Percentiles rank a stretch among this genome's conserved stretches.
phyloP scores from a whole-genome alignment of 2,329 filamentous ascomycete species.

The Colletotrichum trifolii region DNA sequence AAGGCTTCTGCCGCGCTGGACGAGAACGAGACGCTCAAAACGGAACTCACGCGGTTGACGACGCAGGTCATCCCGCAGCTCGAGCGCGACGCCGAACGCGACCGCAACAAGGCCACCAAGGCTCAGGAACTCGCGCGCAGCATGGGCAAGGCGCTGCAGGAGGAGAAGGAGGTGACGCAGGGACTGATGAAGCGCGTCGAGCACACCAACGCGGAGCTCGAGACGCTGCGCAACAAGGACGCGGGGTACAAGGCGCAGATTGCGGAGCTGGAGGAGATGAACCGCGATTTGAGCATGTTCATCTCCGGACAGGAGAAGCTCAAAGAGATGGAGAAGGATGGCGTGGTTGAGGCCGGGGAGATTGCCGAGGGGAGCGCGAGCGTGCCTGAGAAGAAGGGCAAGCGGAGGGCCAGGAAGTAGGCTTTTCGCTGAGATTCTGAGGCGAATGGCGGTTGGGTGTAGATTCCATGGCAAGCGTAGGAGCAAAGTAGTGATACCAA shows the following conservation, averaged over 20 bases:
- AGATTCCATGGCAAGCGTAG: too few species aligned
- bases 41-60: slow-evolving; percentile 62
- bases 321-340: slow-evolving; percentile 73
- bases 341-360: slow-evolving; percentile 73
- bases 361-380: slow-evolving; percentile 78
- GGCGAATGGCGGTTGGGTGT: too few species aligned
- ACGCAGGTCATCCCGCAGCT: slow-evolving; percentile 71
- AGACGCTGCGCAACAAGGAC: slow-evolving; percentile 66
- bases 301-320: slow-evolving; percentile 87
- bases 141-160: slow-evolving; percentile 80
- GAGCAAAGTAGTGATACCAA: too few species aligned
- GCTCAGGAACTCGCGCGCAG: slow-evolving; percentile 80
- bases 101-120: slow-evolving; percentile 75
- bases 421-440: too few species aligned
- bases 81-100: slow-evolving; percentile 78
- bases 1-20: slow-evolving; percentile 63
- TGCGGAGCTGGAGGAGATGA: slow-evolving; percentile 83
- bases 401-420: slow-evolving; percentile 62
- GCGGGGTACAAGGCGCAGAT: slow-evolving; percentile 70
- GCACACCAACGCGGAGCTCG: slow-evolving; percentile 74
- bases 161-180: slow-evolving; percentile 87
- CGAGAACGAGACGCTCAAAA: slow-evolving; percentile 42
- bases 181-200: slow-evolving; percentile 85
- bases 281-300: slow-evolving; percentile 87
- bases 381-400: slow-evolving; percentile 69